Evolutionary conservation across 345 rosid genomes (phyloP).

Genomic region (Corchorus olitorius): DNA sequence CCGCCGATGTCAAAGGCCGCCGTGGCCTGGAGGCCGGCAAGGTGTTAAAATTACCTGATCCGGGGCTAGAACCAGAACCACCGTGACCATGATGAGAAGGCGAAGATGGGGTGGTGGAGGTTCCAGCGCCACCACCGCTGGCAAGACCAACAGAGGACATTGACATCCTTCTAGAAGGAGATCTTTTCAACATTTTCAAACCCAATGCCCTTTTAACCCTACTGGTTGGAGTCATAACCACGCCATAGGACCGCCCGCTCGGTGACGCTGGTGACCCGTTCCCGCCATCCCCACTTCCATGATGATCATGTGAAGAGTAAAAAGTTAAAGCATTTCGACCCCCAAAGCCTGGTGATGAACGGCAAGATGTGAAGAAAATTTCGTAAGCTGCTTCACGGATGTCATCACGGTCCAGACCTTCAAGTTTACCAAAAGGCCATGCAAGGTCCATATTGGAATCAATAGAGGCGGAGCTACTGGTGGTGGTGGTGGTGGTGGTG

Average conservation of each 20-base stretch:
- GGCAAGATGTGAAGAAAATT: constrained; percentile 83
- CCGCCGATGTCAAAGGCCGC: constrained; percentile 84
- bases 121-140: constrained; percentile 34
- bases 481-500: constrained; percentile 22
- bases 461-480: not conserved
- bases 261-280: constrained; percentile 34
- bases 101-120: constrained; percentile 49
- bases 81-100: constrained; percentile 36
- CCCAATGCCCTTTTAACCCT: constrained; percentile 75
- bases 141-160: constrained; percentile 22
- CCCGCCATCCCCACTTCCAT: constrained; percentile 35
- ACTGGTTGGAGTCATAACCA: constrained; percentile 73
- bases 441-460: constrained; percentile 45
- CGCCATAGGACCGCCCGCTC: constrained; percentile 44
- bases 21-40: constrained; percentile 48
- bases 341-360: constrained; percentile 84
- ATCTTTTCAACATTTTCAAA: constrained; percentile 69
- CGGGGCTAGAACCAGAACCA: constrained; percentile 31
- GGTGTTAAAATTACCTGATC: constrained; percentile 39
- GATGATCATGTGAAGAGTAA: constrained; percentile 49
- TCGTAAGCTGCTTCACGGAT: constrained; percentile 87
- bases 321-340: constrained; percentile 70
- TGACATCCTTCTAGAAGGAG: constrained; percentile 74
- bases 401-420: constrained; percentile 57
- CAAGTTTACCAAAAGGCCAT: constrained; percentile 77